These are phyloP conservation scores for Madurella mycetomatis DNA, from an alignment of 2,329 filamentous ascomycete genomes.

Conservation along the genomic window DNA sequence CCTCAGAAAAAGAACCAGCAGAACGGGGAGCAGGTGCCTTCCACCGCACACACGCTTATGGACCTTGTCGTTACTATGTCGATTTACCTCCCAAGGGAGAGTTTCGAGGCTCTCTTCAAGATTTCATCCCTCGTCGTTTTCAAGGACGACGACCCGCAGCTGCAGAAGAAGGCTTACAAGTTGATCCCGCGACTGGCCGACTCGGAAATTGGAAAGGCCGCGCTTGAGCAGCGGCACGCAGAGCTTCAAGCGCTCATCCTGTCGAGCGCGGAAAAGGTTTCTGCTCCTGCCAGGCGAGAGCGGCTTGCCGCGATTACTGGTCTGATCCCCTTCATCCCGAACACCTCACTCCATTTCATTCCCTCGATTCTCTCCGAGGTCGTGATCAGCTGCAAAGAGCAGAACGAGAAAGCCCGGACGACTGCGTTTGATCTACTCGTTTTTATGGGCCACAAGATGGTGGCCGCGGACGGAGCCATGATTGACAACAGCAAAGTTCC, in stretches of 20 bases:
- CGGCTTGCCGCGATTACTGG: slow-evolving; percentile 77
- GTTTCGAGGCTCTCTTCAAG: slow-evolving; percentile 78
- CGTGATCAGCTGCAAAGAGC: slow-evolving; percentile 94
- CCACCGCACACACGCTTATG: slow-evolving; percentile 91
- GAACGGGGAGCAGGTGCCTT: slow-evolving; percentile 70
- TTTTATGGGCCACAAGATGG: slow-evolving; percentile 78
- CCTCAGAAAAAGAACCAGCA: slow-evolving; percentile 54
- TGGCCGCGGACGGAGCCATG: slow-evolving; percentile 57
- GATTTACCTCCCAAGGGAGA: slow-evolving; percentile 82
- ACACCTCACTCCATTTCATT: slow-evolving; percentile 83
- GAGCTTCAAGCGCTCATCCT: slow-evolving; percentile 83
- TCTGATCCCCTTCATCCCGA: slow-evolving; percentile 73
- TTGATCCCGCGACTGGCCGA: slow-evolving; percentile 85
- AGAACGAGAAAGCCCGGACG: slow-evolving; percentile 89
- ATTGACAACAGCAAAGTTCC: slow-evolving; percentile 85
- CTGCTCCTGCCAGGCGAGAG: slow-evolving; percentile 80
- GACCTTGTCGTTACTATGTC: slow-evolving; percentile 96
- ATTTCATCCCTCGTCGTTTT: slow-evolving; percentile 80
- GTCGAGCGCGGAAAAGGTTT: slow-evolving; percentile 75
- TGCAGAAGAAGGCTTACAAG: slow-evolving; percentile 99
- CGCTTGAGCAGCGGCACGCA: slow-evolving; percentile 66
- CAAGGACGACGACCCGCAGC: slow-evolving; percentile 77
- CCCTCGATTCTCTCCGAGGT: slow-evolving; percentile 88
- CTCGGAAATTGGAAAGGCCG: slow-evolving; percentile 70
- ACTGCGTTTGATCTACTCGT: slow-evolving; percentile 88